phyloP scores from a whole-genome alignment of 805 yeast genomes.

The Zygoascus bituminiphila region DNA sequence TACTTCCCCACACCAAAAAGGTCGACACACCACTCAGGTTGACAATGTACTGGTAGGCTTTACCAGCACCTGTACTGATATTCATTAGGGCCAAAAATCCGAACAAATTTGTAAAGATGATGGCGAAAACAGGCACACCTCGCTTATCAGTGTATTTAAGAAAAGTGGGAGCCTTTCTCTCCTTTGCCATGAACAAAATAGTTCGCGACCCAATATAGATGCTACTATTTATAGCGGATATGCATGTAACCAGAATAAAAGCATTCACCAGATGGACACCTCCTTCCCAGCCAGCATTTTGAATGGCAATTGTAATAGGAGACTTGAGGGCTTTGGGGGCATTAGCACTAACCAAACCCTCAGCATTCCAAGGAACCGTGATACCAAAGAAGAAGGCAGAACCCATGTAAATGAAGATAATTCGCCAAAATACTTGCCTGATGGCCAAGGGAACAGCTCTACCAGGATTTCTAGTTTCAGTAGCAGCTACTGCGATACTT shows the following conservation, averaged over 20 bases:
- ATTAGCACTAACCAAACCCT: conserved; percentile 33
- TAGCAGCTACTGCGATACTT: conserved; percentile 54
- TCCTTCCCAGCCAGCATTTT: conserved; percentile 45
- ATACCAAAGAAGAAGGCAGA: conserved; percentile 51
- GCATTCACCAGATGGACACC: conserved; percentile 51
- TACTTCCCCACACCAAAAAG: conserved; percentile 59
- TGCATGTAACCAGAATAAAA: conserved; percentile 51
- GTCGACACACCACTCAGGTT: conserved; percentile 59
- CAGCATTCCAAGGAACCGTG: conserved; percentile 50
- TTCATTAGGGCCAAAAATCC: conserved; percentile 52
- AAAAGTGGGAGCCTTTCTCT: conserved; percentile 51
- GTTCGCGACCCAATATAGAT: conserved; percentile 65
- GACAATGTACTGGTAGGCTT: conserved; percentile 53
- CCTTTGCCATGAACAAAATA: conserved; percentile 53
- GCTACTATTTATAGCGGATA: conserved; percentile 63
- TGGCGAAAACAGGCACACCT: conserved; percentile 61
- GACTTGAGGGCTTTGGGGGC: conserved; percentile 40
- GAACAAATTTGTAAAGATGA: conserved; percentile 44
- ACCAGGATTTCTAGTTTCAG: conserved; percentile 54
- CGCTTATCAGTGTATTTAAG: conserved; percentile 43
- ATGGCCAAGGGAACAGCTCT: conserved; percentile 55
- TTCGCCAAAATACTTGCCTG: conserved; percentile 49
- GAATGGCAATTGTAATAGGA: conserved; percentile 42
- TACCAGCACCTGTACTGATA: conserved; percentile 49
- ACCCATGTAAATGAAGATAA: conserved; percentile 48